Evolutionary conservation across 768 basidiomycete species (phyloP).

Genomic region (Podaxis sp.): DNA sequence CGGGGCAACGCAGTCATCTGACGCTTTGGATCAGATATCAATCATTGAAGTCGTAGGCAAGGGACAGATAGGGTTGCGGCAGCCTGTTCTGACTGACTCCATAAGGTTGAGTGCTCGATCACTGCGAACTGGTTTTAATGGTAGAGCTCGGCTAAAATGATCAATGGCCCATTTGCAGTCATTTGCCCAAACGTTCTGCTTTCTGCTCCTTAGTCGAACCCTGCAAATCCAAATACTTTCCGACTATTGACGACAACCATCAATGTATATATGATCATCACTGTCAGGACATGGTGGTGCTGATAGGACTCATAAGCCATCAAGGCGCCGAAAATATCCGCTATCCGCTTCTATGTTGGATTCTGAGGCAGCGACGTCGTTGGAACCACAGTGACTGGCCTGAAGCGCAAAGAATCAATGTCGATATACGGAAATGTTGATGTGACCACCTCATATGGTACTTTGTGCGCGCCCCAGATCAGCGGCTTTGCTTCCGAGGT

Average conservation of each 20-base stretch:
- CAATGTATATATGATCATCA: conserved; percentile 3
- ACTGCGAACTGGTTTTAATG: neutral
- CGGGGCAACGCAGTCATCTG: neutral
- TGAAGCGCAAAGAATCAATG: neutral
- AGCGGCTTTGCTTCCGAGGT: neutral
- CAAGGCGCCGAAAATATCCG: neutral
- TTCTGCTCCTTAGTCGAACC: neutral
- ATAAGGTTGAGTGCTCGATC: neutral
- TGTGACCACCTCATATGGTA: conserved; percentile 5
- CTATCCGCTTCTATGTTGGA: neutral
- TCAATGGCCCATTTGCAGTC: no score
- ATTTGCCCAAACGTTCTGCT: neutral
- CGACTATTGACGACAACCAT: neutral
- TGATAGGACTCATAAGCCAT: conserved; percentile 2
- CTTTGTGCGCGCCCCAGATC: neutral
- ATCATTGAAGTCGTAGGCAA: neutral
- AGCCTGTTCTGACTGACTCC: neutral
- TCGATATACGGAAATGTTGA: neutral
- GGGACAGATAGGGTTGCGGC: neutral
- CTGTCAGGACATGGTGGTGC: neutral
- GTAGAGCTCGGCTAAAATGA: neutral
- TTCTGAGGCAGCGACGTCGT: neutral
- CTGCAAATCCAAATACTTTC: no score
- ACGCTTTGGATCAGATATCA: neutral
- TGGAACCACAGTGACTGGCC: neutral